phyloP scores from a whole-genome alignment of 371 early-diverging fungal species.

The Dinochytrium kinnereticum region DNA sequence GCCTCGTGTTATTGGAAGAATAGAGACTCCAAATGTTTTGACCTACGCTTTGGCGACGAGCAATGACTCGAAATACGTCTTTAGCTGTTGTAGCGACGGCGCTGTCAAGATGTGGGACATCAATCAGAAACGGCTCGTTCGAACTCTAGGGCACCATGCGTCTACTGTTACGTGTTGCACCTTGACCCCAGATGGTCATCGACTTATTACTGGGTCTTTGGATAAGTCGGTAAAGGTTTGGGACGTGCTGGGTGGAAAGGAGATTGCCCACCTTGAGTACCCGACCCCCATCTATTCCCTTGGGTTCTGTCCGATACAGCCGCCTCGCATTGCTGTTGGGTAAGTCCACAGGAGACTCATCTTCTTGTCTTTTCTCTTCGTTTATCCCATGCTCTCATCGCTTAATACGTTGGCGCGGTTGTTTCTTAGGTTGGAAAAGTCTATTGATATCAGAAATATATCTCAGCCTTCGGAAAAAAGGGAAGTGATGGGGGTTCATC shows the following conservation, averaged over 20 bases:
- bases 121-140: neutral
- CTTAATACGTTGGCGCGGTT: too few species aligned
- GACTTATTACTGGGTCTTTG: slow-evolving; percentile 24
- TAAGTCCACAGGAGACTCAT: too few species aligned
- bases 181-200: slow-evolving; percentile 26
- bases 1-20: slow-evolving; percentile 47
- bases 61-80: slow-evolving; percentile 18
- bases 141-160: slow-evolving; percentile 19
- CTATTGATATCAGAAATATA: slow-evolving; percentile 17
- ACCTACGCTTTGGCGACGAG: slow-evolving; percentile 30
- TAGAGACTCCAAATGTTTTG: slow-evolving; percentile 22
- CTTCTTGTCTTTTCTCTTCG: too few species aligned
- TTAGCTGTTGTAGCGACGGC: slow-evolving; percentile 28
- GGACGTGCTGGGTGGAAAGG: slow-evolving; percentile 29
- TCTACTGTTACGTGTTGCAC: slow-evolving; percentile 26
- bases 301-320: slow-evolving; percentile 17
- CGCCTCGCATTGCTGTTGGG: slow-evolving; percentile 28
- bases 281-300: slow-evolving; percentile 18
- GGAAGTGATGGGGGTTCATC: slow-evolving; percentile 9
- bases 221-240: slow-evolving; percentile 35
- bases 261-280: slow-evolving; percentile 1
- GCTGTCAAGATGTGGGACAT: slow-evolving; percentile 34
- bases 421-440: slow-evolving; percentile 17
- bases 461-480: neutral
- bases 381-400: too few species aligned